Evolutionary conservation across 2,329 filamentous ascomycete species (phyloP).

Genomic region (Fusarium sp.): DNA sequence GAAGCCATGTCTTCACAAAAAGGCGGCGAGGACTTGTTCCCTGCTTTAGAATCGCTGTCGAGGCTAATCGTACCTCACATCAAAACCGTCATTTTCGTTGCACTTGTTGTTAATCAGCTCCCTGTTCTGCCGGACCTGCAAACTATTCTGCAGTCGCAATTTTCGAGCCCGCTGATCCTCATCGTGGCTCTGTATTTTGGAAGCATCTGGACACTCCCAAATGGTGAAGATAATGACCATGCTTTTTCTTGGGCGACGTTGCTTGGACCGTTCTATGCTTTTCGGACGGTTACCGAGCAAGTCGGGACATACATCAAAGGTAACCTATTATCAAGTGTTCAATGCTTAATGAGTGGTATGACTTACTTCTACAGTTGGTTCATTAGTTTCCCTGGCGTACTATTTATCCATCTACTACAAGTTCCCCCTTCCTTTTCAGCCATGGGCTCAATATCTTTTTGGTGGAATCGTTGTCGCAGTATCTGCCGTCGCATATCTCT

Average conservation of each 20-base stretch:
- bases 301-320: slow-evolving; percentile 32
- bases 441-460: slow-evolving; percentile 25
- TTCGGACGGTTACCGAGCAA: slow-evolving; percentile 14
- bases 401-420: slow-evolving; percentile 24
- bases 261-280: slow-evolving; percentile 12
- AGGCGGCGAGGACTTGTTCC: slow-evolving; percentile 30
- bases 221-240: background rate
- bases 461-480: background rate
- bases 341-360: background rate
- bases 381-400: slow-evolving; percentile 20
- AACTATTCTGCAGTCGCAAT: slow-evolving; percentile 6
- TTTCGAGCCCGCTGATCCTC: slow-evolving; percentile 16
- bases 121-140: slow-evolving; percentile 8
- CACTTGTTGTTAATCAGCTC: slow-evolving; percentile 26
- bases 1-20: slow-evolving; percentile 27
- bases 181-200: slow-evolving; percentile 24
- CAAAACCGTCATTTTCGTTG: slow-evolving; percentile 22
- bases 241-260: background rate
- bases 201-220: slow-evolving; percentile 8
- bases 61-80: slow-evolving; percentile 23
- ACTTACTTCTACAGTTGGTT: slow-evolving; percentile 7
- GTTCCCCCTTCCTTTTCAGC: slow-evolving; percentile 14
- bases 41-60: slow-evolving; percentile 27
- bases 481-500: slow-evolving; percentile 8
- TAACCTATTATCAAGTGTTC: background rate